A percentile compares a stretch with the other conserved stretches of the same genome.
These are phyloP conservation scores for Alternaria gaisen DNA, from an alignment of 2,329 filamentous ascomycete species.

Conservation along the genomic window DNA sequence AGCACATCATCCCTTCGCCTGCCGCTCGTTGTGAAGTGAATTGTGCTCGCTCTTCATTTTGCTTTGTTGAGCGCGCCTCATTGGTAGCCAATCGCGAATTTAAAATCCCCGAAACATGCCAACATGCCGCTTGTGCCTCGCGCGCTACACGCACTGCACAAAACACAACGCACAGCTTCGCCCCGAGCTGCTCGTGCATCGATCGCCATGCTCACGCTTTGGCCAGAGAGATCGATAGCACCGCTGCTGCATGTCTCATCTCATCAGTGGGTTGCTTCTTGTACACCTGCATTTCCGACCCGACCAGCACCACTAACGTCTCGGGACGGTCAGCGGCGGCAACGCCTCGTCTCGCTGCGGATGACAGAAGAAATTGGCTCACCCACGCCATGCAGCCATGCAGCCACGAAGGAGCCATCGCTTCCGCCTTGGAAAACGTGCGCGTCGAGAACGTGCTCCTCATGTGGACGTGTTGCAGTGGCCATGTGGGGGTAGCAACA, in stretches of 20 bases:
- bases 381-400: conserved; percentile 18
- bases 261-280: conserved; percentile 6
- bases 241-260: background rate
- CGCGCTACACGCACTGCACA: conserved; percentile 13
- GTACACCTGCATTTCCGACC: conserved; percentile 3
- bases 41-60: conserved; percentile 16
- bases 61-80: conserved; percentile 4
- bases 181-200: background rate
- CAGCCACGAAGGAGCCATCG: conserved; percentile 13
- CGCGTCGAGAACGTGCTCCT: conserved; percentile 10
- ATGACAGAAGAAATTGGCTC: conserved; percentile 15
- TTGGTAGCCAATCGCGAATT: conserved; percentile 15
- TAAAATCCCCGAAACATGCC: conserved; percentile 23
- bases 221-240: conserved; percentile 5
- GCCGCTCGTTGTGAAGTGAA: conserved; percentile 20
- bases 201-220: conserved; percentile 10
- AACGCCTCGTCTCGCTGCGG: conserved; percentile 21
- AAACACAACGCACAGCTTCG: conserved; percentile 5
- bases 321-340: conserved; percentile 25
- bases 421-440: conserved; percentile 18
- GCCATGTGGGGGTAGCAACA: conserved; percentile 15
- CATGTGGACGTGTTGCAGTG: conserved; percentile 4
- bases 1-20: conserved; percentile 18
- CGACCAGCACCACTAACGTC: conserved; percentile 15
- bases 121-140: conserved; percentile 11